Percentiles rank a stretch among this genome's conserved stretches.
Conservation (phyloP, 73 alveolate genomes). For the Paramecium biaurelia region DNA sequence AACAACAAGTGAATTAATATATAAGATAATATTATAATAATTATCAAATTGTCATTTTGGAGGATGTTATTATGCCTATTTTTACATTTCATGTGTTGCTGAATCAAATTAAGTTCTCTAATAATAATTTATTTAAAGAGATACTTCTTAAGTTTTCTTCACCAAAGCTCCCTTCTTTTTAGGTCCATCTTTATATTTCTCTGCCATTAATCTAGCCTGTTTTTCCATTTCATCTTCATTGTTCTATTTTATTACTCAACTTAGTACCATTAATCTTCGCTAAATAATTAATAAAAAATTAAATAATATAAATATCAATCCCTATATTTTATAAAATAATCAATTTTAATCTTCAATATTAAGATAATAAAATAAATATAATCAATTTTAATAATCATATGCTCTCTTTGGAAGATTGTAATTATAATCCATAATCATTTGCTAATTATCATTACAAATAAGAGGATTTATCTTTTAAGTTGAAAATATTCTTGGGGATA, state of each 20-base stretch:
- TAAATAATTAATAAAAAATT: background rate
- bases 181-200: constrained; percentile 33
- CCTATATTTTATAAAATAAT: background rate
- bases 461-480: background rate
- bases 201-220: constrained; percentile 52
- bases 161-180: background rate
- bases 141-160: constrained; percentile 12
- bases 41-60: background rate
- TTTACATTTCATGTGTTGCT: constrained; percentile 28
- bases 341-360: background rate
- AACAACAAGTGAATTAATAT: background rate
- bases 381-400: background rate
- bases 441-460: background rate
- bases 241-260: background rate
- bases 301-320: background rate
- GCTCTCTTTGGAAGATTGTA: background rate
- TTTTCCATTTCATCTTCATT: constrained; percentile 43
- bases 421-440: background rate
- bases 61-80: background rate
- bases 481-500: background rate
- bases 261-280: background rate
- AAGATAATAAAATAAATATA: background rate
- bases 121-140: background rate
- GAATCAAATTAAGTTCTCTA: constrained; percentile 24
- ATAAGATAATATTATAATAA: background rate